phyloP scores from a whole-genome alignment of 148 eudicot genomes.

The Persicaria tinctoria region DNA sequence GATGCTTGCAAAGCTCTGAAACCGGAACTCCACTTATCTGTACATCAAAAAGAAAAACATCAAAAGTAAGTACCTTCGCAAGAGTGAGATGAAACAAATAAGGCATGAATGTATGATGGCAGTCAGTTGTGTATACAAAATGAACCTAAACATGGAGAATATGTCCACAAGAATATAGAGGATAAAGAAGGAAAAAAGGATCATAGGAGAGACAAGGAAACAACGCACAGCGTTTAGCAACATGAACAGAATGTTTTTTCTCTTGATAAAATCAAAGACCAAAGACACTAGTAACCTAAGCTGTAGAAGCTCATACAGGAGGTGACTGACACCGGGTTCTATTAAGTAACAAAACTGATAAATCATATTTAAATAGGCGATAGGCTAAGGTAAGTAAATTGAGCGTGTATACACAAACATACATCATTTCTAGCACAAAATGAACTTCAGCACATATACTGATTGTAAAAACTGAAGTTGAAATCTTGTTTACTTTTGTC shows the following conservation, averaged over 20 bases:
- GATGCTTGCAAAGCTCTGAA: slow-evolving; percentile 72
- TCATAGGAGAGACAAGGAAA: neutral
- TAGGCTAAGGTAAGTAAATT: too few relatives aligned
- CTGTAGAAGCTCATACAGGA: neutral
- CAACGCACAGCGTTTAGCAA: neutral
- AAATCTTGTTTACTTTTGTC: neutral
- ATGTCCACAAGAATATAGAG: neutral
- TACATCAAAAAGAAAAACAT: slow-evolving; percentile 14
- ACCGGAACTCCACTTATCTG: slow-evolving; percentile 90
- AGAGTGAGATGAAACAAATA: neutral
- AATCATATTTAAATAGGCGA: neutral
- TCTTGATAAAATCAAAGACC: neutral
- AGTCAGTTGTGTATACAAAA: neutral
- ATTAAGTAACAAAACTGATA: neutral
- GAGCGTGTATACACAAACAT: neutral
- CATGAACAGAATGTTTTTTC: neutral
- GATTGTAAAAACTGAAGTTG: neutral
- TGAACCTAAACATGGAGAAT: neutral
- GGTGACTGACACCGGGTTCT: neutral
- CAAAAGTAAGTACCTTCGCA: neutral
- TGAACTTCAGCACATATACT: neutral
- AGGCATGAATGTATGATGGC: neutral
- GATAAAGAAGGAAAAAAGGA: neutral
- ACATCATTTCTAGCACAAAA: neutral
- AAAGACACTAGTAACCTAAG: neutral